Conservation (phyloP, 495 filamentous ascomycete genomes). For the Neurospora sp. region DNA sequence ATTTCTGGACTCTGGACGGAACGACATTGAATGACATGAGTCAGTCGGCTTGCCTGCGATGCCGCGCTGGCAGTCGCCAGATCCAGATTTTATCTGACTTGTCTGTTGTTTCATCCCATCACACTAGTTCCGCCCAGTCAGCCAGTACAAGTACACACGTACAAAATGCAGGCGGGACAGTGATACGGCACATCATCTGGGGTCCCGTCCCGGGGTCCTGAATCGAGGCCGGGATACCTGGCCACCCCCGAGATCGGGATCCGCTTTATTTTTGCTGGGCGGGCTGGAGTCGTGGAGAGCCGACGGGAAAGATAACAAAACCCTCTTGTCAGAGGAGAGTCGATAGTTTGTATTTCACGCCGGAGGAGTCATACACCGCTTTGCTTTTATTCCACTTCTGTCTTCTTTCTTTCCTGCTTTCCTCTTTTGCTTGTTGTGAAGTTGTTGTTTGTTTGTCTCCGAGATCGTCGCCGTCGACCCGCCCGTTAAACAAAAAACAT, state of each 20-base stretch:
- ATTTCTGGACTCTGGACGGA: neutral
- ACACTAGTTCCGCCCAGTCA: neutral
- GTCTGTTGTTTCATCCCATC: neutral
- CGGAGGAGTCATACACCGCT: neutral
- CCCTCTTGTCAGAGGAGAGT: neutral
- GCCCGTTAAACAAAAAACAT: neutral
- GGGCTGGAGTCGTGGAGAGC: neutral
- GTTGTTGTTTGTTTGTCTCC: neutral
- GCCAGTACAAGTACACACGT: neutral
- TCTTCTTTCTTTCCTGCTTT: neutral
- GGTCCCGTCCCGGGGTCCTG: neutral
- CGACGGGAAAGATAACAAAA: neutral
- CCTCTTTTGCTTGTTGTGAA: neutral
- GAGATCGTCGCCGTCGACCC: neutral
- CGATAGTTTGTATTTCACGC: neutral
- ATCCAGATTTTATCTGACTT: neutral
- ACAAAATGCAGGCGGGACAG: neutral
- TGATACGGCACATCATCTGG: neutral
- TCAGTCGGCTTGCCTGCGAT: neutral
- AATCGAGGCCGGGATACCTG: neutral
- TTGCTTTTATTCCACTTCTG: neutral
- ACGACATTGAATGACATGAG: neutral
- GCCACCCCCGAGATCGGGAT: neutral
- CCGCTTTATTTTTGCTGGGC: neutral
- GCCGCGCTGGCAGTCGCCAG: neutral